These are phyloP conservation scores for Zelonia costaricensis DNA, from an alignment of 208 protist species.

Conservation along the genomic window DNA sequence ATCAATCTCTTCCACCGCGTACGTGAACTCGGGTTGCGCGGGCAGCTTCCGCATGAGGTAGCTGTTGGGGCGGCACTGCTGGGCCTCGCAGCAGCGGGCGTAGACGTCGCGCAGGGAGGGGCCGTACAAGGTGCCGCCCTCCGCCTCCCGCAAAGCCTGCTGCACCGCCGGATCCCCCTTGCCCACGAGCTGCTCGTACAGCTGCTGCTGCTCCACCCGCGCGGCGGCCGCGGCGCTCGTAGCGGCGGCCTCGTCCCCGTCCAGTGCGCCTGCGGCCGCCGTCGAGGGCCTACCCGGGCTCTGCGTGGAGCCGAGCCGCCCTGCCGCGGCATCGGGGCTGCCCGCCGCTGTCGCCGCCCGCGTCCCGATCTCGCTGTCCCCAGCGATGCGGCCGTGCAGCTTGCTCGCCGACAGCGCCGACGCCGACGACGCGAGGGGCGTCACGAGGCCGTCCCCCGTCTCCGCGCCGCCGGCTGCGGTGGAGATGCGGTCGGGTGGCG, in stretches of 20 bases:
- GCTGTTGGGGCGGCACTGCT: conserved; percentile 87
- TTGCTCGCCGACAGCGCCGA: not conserved
- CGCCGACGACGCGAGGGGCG: not conserved
- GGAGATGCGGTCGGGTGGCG: not conserved
- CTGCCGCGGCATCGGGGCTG: not conserved
- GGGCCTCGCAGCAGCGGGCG: conserved; percentile 75
- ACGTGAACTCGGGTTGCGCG: conserved; percentile 69
- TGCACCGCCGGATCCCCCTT: conserved; percentile 31
- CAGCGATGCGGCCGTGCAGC: not conserved
- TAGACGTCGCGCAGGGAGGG: conserved; percentile 83
- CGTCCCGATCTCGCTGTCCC: not conserved
- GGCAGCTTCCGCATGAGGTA: conserved; percentile 85
- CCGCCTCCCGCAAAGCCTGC: conserved; percentile 38
- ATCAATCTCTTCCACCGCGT: conserved; percentile 80
- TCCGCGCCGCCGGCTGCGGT: not conserved
- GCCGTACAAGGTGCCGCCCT: conserved; percentile 54
- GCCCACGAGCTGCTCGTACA: conserved; percentile 29
- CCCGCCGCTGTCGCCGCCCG: not conserved
- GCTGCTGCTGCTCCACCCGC: conserved; percentile 15
- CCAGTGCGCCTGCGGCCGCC: not conserved
- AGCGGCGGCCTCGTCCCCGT: not conserved
- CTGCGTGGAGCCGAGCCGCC: not conserved
- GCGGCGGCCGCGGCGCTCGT: not conserved
- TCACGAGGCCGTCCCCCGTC: not conserved
- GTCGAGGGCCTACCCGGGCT: not conserved